phyloP scores from a whole-genome alignment of 2,329 filamentous ascomycete genomes.

The Apiospora arundinis region DNA sequence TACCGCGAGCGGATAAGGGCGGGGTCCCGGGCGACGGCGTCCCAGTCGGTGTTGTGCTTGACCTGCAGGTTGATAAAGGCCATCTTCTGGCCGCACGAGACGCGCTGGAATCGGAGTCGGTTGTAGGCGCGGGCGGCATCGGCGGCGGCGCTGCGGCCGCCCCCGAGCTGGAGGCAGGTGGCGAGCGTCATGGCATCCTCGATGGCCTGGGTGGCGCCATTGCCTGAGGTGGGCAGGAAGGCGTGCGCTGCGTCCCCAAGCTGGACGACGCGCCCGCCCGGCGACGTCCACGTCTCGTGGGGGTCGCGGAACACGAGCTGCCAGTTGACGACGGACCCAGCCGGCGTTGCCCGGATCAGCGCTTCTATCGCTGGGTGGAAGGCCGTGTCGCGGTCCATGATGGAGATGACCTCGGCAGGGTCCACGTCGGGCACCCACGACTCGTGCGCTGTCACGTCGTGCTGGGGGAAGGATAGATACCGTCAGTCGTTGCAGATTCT shows the following conservation, averaged over 20 bases:
- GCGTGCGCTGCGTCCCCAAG: conserved; percentile 44
- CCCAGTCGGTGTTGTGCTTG: neutral
- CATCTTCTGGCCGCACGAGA: conserved; percentile 16
- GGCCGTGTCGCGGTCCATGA: neutral
- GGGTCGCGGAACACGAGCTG: conserved; percentile 42
- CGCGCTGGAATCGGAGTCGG: conserved; percentile 31
- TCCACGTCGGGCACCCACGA: conserved; percentile 20
- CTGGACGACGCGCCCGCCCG: conserved; percentile 37
- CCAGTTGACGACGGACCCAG: conserved; percentile 46
- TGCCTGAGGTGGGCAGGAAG: conserved; percentile 41
- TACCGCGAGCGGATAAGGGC: neutral
- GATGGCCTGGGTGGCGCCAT: conserved; percentile 42
- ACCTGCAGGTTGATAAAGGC: conserved; percentile 19
- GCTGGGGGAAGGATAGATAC: neutral
- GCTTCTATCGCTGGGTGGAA: neutral
- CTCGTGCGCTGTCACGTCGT: conserved; percentile 25
- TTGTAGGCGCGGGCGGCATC: conserved; percentile 36
- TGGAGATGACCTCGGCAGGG: conserved; percentile 14
- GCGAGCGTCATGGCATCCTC: conserved; percentile 43
- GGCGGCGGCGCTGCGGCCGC: conserved; percentile 29
- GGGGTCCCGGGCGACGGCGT: neutral
- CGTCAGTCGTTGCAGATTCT: too few species aligned
- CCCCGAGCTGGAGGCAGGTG: conserved; percentile 36
- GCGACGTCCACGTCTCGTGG: conserved; percentile 37
- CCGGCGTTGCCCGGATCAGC: conserved; percentile 29